Base-by-base conservation (phyloP, 371 early-diverging fungal species). In the Apophysomyces variabilis region DNA sequence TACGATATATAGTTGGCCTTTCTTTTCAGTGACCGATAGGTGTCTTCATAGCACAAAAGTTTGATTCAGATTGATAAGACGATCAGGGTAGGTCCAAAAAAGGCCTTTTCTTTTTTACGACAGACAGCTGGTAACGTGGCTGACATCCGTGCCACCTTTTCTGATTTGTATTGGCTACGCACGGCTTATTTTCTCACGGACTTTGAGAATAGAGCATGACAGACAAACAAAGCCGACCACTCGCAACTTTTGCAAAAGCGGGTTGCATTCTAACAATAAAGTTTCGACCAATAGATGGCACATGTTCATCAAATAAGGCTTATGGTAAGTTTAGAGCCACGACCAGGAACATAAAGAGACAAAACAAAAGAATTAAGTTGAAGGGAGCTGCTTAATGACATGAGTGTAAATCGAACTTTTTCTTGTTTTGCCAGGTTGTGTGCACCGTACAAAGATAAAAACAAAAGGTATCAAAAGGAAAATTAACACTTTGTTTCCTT, bases 401-500 rank as follows among this genome's bases (percentile, higher is more conserved):
- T 26, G 26, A 26, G 3, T 26, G 32, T 26, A 26, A 26, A 26
- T 50, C 21, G 9, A 21, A 18, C 21, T 50, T 50, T n/a, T 21
- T 50, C 9, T 21, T 18, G 54, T 21, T 21, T 50, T 50, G 21
- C 9, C 9, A 50, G 16, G 32, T 21, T 5, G 16, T 26, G 16
- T 45, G 46, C 16, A 45, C n/a, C 54, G 5, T 50, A 50, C 8
- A 50, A 50, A 21, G 32, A 26, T 26, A 26, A 26, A 26, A 26
- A 16, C 16, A 21, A 16, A 11, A 21, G 54, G 54, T 50, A 50
- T 50, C 54, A 50, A 50, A 26, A 50, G 54, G 54, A 50, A 21
- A 16, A 16, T 5, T 50, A 50, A 5, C 50, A 13, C 16, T 45
- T 45, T 45, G 13, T 13, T 45, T 13, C 16, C 16, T 45, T 45